These are phyloP conservation scores for Paramecium caudatum DNA, from an alignment of 73 alveolate genomes.

Conservation along the genomic window DNA sequence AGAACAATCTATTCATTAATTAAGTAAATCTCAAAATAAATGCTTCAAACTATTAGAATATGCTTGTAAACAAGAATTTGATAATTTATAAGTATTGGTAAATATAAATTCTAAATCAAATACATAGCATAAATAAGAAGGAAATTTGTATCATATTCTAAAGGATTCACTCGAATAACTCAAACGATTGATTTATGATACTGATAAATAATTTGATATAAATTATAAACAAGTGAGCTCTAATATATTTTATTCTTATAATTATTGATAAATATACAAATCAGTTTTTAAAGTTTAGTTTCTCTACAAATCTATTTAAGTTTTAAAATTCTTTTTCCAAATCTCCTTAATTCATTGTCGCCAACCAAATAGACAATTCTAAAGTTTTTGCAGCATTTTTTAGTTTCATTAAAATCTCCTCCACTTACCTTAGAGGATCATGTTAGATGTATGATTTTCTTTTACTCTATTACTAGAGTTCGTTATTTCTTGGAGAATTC, in stretches of 20 bases:
- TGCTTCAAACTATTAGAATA: slow-evolving; percentile 48
- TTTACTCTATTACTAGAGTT: background rate
- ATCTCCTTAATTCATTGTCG: background rate
- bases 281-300: background rate
- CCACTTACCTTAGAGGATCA: background rate
- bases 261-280: slow-evolving; percentile 24
- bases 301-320: slow-evolving; percentile 4
- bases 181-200: background rate
- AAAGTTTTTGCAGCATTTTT: background rate
- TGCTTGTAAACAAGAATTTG: background rate
- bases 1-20: background rate
- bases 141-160: background rate
- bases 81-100: slow-evolving; percentile 11
- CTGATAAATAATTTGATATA: slow-evolving; percentile 35
- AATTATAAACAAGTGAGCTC: slow-evolving; percentile 20
- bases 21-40: slow-evolving; percentile 15
- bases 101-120: background rate
- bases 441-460: background rate
- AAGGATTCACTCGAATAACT: slow-evolving; percentile 11
- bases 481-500: background rate
- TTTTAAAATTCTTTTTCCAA: background rate
- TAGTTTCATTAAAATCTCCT: background rate
- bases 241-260: slow-evolving; percentile 42
- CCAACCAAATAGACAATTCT: background rate
- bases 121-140: slow-evolving; percentile 3